Base-by-base conservation (phyloP, 169 alveolate species). In the Plasmodium gonderi region DNA sequence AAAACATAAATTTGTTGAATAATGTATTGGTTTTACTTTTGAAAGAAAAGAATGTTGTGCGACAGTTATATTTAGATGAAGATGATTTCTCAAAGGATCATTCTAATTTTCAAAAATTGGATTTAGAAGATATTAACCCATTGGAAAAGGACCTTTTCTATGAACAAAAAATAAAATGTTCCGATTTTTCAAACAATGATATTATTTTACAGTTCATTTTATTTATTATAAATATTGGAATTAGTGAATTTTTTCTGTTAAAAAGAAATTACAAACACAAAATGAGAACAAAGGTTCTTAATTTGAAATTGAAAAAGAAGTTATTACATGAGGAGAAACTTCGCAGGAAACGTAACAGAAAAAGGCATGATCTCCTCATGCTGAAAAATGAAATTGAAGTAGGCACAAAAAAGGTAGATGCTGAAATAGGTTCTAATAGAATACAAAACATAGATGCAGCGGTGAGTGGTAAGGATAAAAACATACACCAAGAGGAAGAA, bases 91-190 rank as follows among this genome's bases (percentile, higher is more conserved):
- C n/a, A n/a, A n/a, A n/a, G n/a, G n/a, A n/a, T n/a, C n/a, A n/a
- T n/a, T n/a, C n/a, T n/a, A n/a, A n/a, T n/a, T n/a, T n/a, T n/a
- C n/a, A n/a, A n/a, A n/a, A n/a, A n/a, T n/a, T n/a, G n/a, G n/a
- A n/a, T n/a, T n/a, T n/a, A n/a, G n/a, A n/a, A n/a, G n/a, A n/a
- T n/a, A n/a, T n/a, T 23, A 26, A 75, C 38, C 87, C 89, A 3
- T 40, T 85, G 12, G 92, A 85, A 77, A 85, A 85, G 11, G 87
- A 85, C 44, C 44, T 77, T n/a, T 85, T 85, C 67, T 85, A 74
- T 65, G 87, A 85, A 44, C 49, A 85, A 11, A 85, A 74, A 65
- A 42, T 85, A 9, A 76, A 85, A 64, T 45, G 45, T 31, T 74
- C 79, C 7, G 79, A 85, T 51, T 85, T 85, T 45, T 5, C 69